Percentiles rank a stretch among this genome's conserved stretches.
phyloP scores from a whole-genome alignment of 1,284 basidiomycete species.

The Cutaneotrichosporon sp. region DNA sequence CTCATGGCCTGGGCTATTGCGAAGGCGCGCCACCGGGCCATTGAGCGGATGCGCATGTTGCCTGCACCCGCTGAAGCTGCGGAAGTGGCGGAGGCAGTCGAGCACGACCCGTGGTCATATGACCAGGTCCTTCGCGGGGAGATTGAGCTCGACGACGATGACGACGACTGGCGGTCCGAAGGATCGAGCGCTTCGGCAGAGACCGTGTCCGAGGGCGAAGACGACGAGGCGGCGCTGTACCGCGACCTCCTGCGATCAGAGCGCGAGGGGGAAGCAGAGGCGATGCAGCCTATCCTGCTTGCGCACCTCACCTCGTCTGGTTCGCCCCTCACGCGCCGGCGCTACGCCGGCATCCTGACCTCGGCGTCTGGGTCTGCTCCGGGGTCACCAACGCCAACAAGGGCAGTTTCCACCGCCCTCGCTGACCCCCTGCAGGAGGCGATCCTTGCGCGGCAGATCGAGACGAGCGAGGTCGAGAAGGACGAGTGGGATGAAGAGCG shows the following conservation, averaged over 20 bases:
- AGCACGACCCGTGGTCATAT: conserved; percentile 9
- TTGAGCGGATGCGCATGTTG: not conserved
- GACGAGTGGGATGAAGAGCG: conserved; percentile 44
- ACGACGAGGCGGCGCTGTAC: conserved; percentile 24
- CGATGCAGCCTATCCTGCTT: conserved; percentile 42
- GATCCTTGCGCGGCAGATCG: conserved; percentile 7
- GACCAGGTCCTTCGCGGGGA: conserved; percentile 29
- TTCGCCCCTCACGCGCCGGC: conserved; percentile 40
- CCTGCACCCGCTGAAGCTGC: not conserved
- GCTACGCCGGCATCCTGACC: conserved; percentile 30
- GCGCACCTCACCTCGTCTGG: conserved; percentile 42
- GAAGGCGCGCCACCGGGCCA: not conserved
- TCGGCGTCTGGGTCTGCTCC: not conserved
- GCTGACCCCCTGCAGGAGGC: not conserved
- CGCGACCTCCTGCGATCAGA: conserved; percentile 23
- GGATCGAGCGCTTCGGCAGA: conserved; percentile 13
- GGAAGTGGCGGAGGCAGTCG: not conserved
- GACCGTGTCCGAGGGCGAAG: conserved; percentile 13
- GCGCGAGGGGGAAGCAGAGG: conserved; percentile 11
- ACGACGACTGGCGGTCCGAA: conserved; percentile 25
- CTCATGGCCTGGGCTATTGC: conserved; percentile 1
- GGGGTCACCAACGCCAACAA: not conserved
- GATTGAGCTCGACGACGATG: conserved; percentile 32
- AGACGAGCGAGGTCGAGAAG: not conserved
- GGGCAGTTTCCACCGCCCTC: too few species aligned